Evolutionary conservation across 768 basidiomycete genomes (phyloP), one percentile per base, ranked within the genome.

Genomic region (Asterophora lycoperdoides): DNA sequence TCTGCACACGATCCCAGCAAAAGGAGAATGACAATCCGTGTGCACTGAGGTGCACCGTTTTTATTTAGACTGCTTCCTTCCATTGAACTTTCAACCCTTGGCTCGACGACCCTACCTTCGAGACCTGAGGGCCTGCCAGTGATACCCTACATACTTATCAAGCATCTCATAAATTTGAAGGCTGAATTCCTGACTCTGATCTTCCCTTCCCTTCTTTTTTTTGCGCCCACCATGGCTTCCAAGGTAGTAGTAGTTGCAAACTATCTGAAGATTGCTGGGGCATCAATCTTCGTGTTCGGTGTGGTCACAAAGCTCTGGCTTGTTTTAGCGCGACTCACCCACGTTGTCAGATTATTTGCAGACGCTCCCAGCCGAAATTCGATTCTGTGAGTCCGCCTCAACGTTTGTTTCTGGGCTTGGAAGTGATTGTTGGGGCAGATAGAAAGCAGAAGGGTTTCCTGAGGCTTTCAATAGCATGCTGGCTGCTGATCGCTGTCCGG

Each of bases 251-350:
- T 49, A 28, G 52, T 43, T 19, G 57, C 52, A 10, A 58, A 52
- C 26, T 58, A 58, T n/a, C 23, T 58, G 55, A 58, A 58, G 38
- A 54, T 58, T 30, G 57, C 55, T 30, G 47, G 51, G 8, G 57
- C 50, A 15, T 58, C 57, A 20, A 58, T 58, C 30, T 58, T 46
- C 42, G 52, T 37, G n/a, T 58, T 58, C 23, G 57, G 57, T 58
- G 13, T 23, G 57, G 35, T 39, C 14, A 14, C 3, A 2, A 19
- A 1, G 4, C 39, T n/a, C 20, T 17, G 2, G 2, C 1, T 23
- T 23, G 23, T 14, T 15, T 38, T 20, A 44, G 18, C 3, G 5
- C 26, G 39, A 13, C 8, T 28, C 28, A 28, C 39, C 32, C 40
- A 20, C 11, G 11, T 20, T 19, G n/a, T n/a, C 15, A 58, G 57